Evolutionary conservation across 1,139 yeast species (phyloP).

Genomic region (Williopsis jadinii): DNA sequence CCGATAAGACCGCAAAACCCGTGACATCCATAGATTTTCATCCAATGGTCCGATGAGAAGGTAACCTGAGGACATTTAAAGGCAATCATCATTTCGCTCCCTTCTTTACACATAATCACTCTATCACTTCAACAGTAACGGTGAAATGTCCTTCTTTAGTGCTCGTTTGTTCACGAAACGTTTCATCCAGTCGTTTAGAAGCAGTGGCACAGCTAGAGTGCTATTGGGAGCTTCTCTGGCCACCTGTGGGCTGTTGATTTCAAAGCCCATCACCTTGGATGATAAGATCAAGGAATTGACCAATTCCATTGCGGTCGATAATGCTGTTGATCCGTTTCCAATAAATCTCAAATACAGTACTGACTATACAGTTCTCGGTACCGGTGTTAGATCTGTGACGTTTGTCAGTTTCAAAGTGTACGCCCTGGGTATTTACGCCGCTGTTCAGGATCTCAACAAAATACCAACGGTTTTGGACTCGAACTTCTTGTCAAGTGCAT

Average conservation of each 20-base stretch:
- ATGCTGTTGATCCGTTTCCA: constrained; percentile 21
- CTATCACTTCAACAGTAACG: too few species aligned
- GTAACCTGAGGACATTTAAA: too few species aligned
- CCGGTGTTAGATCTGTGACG: constrained; percentile 78
- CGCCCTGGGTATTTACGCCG: constrained; percentile 75
- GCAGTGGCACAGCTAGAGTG: background rate
- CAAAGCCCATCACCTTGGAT: constrained; percentile 4
- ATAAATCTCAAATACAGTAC: constrained; percentile 7
- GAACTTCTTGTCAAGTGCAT: constrained; percentile 28
- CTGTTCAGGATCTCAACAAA: constrained; percentile 44
- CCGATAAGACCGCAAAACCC: too few species aligned
- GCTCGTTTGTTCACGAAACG: background rate
- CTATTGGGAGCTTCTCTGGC: background rate
- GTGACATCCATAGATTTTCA: too few species aligned
- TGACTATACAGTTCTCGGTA: constrained; percentile 46
- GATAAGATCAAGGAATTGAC: constrained; percentile 1
- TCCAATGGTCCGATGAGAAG: too few species aligned
- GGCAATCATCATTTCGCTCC: too few species aligned
- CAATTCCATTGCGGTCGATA: constrained; percentile 16
- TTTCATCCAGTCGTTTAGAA: background rate
- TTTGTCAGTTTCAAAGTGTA: constrained; percentile 80
- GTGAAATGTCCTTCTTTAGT: background rate
- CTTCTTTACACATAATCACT: too few species aligned
- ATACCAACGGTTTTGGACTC: constrained; percentile 42
- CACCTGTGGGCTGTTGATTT: background rate